phyloP scores from a whole-genome alignment of 2,329 filamentous ascomycete species.

The Alternaria rosae region DNA sequence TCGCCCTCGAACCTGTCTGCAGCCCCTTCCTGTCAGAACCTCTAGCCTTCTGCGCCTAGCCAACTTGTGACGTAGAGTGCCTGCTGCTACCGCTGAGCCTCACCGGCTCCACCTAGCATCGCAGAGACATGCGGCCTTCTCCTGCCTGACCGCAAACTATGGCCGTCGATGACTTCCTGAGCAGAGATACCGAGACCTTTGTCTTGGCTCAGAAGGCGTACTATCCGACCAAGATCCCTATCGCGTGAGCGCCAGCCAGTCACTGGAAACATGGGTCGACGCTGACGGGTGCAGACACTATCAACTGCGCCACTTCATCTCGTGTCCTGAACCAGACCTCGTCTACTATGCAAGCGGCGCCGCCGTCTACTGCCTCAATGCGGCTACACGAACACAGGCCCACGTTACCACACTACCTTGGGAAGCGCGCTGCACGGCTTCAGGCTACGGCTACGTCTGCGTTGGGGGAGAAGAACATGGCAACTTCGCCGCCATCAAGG shows the following conservation, averaged over 20 bases:
- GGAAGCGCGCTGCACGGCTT: constrained; percentile 84
- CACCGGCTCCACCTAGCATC: constrained; percentile 18
- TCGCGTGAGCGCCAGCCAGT: constrained; percentile 49
- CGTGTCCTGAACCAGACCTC: constrained; percentile 75
- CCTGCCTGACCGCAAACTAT: constrained; percentile 41
- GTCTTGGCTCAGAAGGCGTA: constrained; percentile 55
- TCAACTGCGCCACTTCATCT: constrained; percentile 90
- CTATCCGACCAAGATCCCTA: constrained; percentile 58
- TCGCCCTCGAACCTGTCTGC: not conserved
- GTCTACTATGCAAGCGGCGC: constrained; percentile 85
- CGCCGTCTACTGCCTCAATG: constrained; percentile 67
- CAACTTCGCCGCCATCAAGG: constrained; percentile 81
- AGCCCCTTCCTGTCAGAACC: not conserved
- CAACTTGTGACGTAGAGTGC: constrained; percentile 24
- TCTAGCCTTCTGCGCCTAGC: constrained; percentile 2
- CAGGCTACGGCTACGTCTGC: constrained; percentile 85
- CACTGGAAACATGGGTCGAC: not conserved
- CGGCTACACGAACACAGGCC: constrained; percentile 74
- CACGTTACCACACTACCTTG: constrained; percentile 72
- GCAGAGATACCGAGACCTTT: constrained; percentile 56
- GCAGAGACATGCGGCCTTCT: constrained; percentile 39
- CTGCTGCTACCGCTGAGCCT: constrained; percentile 8
- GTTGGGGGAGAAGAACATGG: constrained; percentile 85
- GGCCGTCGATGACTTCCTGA: constrained; percentile 51
- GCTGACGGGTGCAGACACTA: constrained; percentile 68